Conservation (phyloP, 2,329 filamentous ascomycete species). For the Emericellopsis atlantica region DNA sequence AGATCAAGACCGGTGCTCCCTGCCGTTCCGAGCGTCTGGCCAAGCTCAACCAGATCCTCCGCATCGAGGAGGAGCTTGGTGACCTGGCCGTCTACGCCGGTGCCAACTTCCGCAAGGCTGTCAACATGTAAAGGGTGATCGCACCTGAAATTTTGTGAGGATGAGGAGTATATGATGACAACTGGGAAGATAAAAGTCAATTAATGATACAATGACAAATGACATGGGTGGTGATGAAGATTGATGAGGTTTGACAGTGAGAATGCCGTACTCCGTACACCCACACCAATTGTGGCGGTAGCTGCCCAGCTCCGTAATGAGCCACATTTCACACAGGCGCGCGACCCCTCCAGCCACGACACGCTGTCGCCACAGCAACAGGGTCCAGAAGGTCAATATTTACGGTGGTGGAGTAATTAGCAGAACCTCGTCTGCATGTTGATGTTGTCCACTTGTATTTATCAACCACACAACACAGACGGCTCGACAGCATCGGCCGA, state of each 20-base stretch:
- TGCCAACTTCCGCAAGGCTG: constrained; percentile 77
- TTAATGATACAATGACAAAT: no score
- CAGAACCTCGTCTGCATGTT: constrained; percentile 18
- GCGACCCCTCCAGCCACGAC: neutral
- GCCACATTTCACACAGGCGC: neutral
- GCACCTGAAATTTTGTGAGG: neutral
- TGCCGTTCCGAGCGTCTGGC: constrained; percentile 94
- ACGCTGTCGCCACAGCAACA: constrained; percentile 1
- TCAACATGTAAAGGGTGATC: constrained; percentile 58
- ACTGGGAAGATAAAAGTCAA: neutral
- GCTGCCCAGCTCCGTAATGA: neutral
- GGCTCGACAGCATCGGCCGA: neutral
- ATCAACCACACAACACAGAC: neutral
- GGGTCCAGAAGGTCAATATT: neutral
- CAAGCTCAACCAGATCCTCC: constrained; percentile 99
- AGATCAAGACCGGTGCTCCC: constrained; percentile 98
- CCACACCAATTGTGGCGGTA: no score
- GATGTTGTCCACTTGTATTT: constrained; percentile 4
- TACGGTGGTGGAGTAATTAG: neutral
- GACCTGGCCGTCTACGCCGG: constrained; percentile 86
- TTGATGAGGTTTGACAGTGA: no score
- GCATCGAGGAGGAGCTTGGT: constrained; percentile 98
- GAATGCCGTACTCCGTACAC: no score
- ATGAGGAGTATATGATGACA: neutral
- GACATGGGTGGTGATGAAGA: no score